Percentiles rank a stretch among this genome's conserved stretches.
Conservation (phyloP, 352 stramenopile species). For the Pythium dissotocum region DNA sequence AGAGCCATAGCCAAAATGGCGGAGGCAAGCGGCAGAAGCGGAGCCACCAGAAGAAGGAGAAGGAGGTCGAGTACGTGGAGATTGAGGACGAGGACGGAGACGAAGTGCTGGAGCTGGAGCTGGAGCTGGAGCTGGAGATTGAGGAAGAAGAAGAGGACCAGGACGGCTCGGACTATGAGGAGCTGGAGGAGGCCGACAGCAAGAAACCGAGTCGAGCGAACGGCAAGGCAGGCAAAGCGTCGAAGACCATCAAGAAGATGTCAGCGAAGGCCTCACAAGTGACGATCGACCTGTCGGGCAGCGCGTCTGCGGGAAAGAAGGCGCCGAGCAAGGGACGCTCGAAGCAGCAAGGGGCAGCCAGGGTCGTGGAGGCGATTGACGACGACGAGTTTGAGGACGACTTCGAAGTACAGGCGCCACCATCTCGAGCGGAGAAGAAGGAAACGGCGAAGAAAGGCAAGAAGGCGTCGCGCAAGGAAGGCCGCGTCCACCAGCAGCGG, state of each 20-base stretch:
- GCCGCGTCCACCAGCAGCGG: constrained; percentile 12
- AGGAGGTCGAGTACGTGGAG: constrained; percentile 9
- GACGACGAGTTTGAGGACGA: constrained; percentile 20
- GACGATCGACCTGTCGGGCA: constrained; percentile 10
- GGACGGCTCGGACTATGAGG: constrained; percentile 18
- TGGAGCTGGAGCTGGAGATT: background rate
- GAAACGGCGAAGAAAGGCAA: constrained; percentile 1
- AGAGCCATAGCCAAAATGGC: background rate
- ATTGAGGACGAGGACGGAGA: background rate
- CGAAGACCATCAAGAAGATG: constrained; percentile 6
- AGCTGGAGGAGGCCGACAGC: background rate
- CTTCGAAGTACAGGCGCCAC: constrained; percentile 13
- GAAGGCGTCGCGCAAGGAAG: constrained; percentile 29
- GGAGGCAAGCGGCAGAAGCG: constrained; percentile 17
- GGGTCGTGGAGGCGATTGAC: constrained; percentile 13
- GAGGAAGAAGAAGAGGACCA: constrained; percentile 19
- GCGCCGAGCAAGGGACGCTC: background rate
- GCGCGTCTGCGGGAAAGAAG: constrained; percentile 1
- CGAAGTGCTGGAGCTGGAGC: background rate
- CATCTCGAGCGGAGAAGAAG: background rate
- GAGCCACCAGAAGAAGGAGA: background rate
- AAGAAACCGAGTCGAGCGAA: background rate
- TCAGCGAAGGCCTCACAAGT: background rate
- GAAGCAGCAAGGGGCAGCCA: background rate
- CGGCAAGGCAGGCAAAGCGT: background rate